Percentiles rank a stretch among this genome's conserved stretches.
These are phyloP conservation scores for Podospora anserina DNA, from an alignment of 495 filamentous ascomycete genomes.

Conservation along the genomic window DNA sequence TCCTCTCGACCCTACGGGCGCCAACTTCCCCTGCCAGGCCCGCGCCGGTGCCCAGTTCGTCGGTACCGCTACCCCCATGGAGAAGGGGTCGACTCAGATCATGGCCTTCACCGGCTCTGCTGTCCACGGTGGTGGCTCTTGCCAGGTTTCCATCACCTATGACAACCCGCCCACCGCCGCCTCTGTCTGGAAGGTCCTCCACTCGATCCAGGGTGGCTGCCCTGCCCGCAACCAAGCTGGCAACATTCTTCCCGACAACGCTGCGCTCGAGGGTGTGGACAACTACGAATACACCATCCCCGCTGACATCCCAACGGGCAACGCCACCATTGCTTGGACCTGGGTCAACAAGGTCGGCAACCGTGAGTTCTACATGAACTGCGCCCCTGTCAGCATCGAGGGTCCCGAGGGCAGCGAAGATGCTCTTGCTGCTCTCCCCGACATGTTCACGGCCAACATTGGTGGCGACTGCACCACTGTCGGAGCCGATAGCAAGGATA, in stretches of 20 bases:
- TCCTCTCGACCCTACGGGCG: constrained; percentile 58
- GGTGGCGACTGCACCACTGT: constrained; percentile 52
- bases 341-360: constrained; percentile 92
- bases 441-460: constrained; percentile 80
- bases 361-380: constrained; percentile 97
- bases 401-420: constrained; percentile 48
- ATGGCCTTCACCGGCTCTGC: constrained; percentile 60
- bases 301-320: constrained; percentile 52
- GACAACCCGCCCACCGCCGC: constrained; percentile 57
- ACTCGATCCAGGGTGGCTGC: constrained; percentile 79
- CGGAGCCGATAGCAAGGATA: constrained; percentile 35
- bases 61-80: constrained; percentile 45
- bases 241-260: constrained; percentile 34
- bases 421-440: constrained; percentile 60
- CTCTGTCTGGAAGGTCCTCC: constrained; percentile 71
- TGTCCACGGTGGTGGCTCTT: constrained; percentile 81
- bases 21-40: constrained; percentile 77
- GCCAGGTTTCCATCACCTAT: constrained; percentile 79
- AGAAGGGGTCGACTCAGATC: constrained; percentile 51
- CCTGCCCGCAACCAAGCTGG: constrained; percentile 52
- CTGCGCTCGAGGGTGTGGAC: constrained; percentile 29
- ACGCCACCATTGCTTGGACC: constrained; percentile 72
- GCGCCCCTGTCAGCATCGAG: constrained; percentile 66
- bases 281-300: constrained; percentile 59
- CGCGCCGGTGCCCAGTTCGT: constrained; percentile 39